Base-by-base conservation (phyloP, 768 basidiomycete genomes). In the Pleurotus salmoneostramineus region DNA sequence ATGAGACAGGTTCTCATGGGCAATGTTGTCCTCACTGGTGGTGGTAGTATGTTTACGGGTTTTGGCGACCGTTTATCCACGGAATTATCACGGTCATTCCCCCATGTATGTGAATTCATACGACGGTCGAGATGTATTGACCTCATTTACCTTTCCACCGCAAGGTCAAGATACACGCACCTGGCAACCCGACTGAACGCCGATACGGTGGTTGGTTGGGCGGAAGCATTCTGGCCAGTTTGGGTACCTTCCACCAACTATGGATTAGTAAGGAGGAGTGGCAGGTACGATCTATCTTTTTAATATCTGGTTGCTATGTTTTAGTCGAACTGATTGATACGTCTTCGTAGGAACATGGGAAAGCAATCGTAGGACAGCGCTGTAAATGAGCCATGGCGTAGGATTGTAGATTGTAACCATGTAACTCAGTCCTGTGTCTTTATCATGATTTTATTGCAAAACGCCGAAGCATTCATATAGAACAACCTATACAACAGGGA, bases 161-260 rank as follows among this genome's bases (percentile, higher is more conserved):
- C 5, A 54, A 95, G 87, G 83, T 91, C 58, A 95, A 95, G 77
- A 89, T 96, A 42, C 92, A 96, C 65, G 88, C 95, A 0, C 89
- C 97, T 2, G 94, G 95, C 8, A 94, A 94, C 65, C 85, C 91
- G 0, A 80, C 88, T 50, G 97, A 98, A 70, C 83, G 96, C 47
- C 83, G 89, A 57, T 97, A 93, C 69, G 90, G 94, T 11, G 87
- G 90, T 15, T 99, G 97, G 97, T 75, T 99, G 5, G 97, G 97
- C 8, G 97, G 96, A 32, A 94, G 91, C 62, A 96, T 98, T 65
- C 77, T 98, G 48, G 95, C 91, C 0, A 94, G 91, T 66, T 73
- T 98, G 66, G 97, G 97, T 21, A 98, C 95, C 12, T 99, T 98
- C 81, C 97, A 99, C 69, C 96, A 96, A 64, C 76, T 95, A 50